A percentile compares a stretch with the other conserved stretches of the same genome.
These are phyloP conservation scores for Pythium aquatile DNA, from an alignment of 352 stramenopile species.

Conservation along the genomic window DNA sequence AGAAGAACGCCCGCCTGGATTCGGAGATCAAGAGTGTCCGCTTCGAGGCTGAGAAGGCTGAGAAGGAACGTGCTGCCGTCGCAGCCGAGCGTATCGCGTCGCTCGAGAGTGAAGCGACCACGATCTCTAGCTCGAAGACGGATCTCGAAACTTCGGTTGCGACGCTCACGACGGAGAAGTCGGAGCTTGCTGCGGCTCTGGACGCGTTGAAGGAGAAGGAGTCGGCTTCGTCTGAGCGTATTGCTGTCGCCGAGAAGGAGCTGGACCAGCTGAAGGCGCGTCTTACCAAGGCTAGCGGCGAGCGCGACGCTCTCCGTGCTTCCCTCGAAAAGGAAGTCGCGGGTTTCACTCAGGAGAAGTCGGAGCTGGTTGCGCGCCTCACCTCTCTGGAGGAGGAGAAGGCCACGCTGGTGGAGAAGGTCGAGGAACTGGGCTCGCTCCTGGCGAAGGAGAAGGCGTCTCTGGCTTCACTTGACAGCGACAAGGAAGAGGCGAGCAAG, in stretches of 20 bases:
- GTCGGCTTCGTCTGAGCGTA: slow-evolving; percentile 13
- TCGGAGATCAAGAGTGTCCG: slow-evolving; percentile 21
- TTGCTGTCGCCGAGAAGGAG: slow-evolving; percentile 14
- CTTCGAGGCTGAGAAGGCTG: slow-evolving; percentile 23
- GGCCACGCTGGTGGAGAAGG: slow-evolving; percentile 20
- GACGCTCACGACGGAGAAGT: slow-evolving; percentile 21
- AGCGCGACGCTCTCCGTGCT: slow-evolving; percentile 26
- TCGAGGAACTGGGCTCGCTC: slow-evolving; percentile 12
- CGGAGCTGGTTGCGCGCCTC: no score
- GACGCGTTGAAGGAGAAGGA: slow-evolving; percentile 10
- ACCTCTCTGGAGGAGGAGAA: slow-evolving; percentile 32
- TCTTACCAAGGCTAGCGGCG: slow-evolving; percentile 11
- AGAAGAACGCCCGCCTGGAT: slow-evolving; percentile 26
- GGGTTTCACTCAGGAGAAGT: slow-evolving; percentile 10
- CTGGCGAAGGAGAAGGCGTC: slow-evolving; percentile 33
- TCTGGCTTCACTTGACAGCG: slow-evolving; percentile 25
- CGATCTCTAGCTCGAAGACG: slow-evolving; percentile 9
- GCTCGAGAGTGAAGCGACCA: slow-evolving; percentile 16
- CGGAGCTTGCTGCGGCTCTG: slow-evolving; percentile 21
- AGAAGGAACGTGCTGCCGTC: slow-evolving; percentile 17
- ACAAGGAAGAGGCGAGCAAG: slow-evolving; percentile 40
- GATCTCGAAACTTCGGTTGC: slow-evolving; percentile 20
- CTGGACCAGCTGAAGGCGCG: slow-evolving; percentile 23
- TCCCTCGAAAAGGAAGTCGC: slow-evolving; percentile 32
- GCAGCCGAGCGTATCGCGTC: slow-evolving; percentile 8